Base-by-base conservation (phyloP, 352 stramenopile genomes). In the Phytopythium vexans region DNA sequence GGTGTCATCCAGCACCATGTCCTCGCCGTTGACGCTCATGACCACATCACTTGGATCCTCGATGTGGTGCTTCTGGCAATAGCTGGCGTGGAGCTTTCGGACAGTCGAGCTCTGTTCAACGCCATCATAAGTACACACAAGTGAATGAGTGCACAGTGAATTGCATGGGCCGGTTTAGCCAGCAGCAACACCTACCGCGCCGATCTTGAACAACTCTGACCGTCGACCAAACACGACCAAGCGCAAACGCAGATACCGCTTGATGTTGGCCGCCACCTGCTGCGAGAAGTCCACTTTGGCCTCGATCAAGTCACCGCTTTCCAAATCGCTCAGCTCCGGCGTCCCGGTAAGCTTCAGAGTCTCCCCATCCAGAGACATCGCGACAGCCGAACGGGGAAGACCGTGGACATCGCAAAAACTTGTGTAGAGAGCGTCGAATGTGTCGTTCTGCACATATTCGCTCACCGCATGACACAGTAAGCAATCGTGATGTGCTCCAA, bases 261-360 rank as follows among this genome's bases (percentile, higher is more conserved):
- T 88, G 48, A 82, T 81, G n/a, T 72, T 57, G 4, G 61, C 47
- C 35, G 70, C 54, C 32, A 49, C 66, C 36, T 84, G 73, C 55
- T 79, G 58, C 0, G 75, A 72, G 37, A 89, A 91, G 45, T 91
- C 76, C 35, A 89, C 81, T 36, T 86, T 88, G 12, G 81, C 77
- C 49, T 91, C 81, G 37, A 91, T 81, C 8, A 91, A 42, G 44
- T 91, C 76, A 31, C 70, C 76, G 2, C 71, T 63, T 41, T 88
- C 79, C 8, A 88, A 59, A 40, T 87, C 75, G 50, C 56, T 62
- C 5, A 49, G 51, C 1, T 46, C 41, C 1, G 76, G 69, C 12
- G 73, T 87, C 15, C 50, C 48, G 0, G 45, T 53, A 7, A 66
- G 41, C 8, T 54, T 40, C 36, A 91, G 54, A 1, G 44, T 21